Base-by-base conservation (phyloP, 148 eudicot species). In the Chenopodium album region DNA sequence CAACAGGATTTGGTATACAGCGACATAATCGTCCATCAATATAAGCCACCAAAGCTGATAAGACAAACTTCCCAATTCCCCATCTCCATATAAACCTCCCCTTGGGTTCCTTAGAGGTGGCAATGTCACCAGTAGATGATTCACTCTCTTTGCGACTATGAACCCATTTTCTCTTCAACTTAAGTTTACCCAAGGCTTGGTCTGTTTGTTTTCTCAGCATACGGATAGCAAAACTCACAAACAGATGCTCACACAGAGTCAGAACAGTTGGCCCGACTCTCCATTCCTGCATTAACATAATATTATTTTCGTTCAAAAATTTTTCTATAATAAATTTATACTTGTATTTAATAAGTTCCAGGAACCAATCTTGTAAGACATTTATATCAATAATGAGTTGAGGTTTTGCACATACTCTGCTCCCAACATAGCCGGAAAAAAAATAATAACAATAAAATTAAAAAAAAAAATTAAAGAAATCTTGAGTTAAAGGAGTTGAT, bases 11-110 rank as follows among this genome's bases (percentile, higher is more conserved):
- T 32, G 99, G 97, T 76, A 96, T 96, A 74, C 73, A 56, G 23
- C 99, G 94, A 79, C 99, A 96, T 75, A 96, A 85, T 34, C 99
- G 91, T 32, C 99, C 99, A 77, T 96, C 99, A 41, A 96, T 78
- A 79, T 96, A 96, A 79, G 99, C 99, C 86, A 96, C 85, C 60
- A 91, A 68, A 67, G 94, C 98, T 23, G 99, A 94, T 26, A 94
- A 77, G 56, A 90, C 83, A 86, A 96, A 96, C 89, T 87, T 90
- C 26, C 95, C 98, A 19, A 96, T 81, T 62, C 98, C 95, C 94
- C 95, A 88, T 83, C 87, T 91, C 97, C 92, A 93, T 1, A 84
- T 74, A 81, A 73, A 22, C 78, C 67, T 86, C 78, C 85, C 81
- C 82, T 88, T 89, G 31, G 80, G 84, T 75, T 86, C 86, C 76